Conservation (phyloP, 768 basidiomycete genomes). For the Mycena maculata region DNA sequence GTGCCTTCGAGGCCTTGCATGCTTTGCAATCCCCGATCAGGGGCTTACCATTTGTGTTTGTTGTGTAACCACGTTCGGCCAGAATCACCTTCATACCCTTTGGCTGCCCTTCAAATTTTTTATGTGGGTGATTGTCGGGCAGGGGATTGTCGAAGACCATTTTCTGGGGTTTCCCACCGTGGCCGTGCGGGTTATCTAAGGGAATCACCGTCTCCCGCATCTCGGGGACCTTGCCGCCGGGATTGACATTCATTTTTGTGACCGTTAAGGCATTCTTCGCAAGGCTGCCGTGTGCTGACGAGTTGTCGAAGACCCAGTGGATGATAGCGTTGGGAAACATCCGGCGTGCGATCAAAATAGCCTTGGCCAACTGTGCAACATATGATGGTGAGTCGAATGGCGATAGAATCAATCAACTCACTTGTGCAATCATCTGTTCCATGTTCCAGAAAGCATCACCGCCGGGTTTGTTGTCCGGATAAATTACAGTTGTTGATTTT, state of each 20-base stretch:
- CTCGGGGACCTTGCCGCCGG: slow-evolving; percentile 31
- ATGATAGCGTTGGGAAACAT: slow-evolving; percentile 25
- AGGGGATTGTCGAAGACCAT: slow-evolving; percentile 17
- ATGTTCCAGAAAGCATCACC: too few species aligned
- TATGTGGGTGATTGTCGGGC: slow-evolving; percentile 29
- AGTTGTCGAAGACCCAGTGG: slow-evolving; percentile 36
- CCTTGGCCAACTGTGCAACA: slow-evolving; percentile 8
- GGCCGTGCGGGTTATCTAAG: slow-evolving; percentile 22
- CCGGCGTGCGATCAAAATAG: slow-evolving; percentile 16
- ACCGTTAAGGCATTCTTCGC: slow-evolving; percentile 24
- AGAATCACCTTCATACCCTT: slow-evolving; percentile 35
- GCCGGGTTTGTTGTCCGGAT: too few species aligned
- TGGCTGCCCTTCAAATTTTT: slow-evolving; percentile 26
- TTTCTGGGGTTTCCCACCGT: slow-evolving; percentile 14
- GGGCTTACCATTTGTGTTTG: not conserved
- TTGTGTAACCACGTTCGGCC: slow-evolving; percentile 31
- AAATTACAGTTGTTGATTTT: too few species aligned
- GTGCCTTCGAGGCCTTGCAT: slow-evolving; percentile 16
- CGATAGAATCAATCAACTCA: too few species aligned
- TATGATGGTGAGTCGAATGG: too few species aligned
- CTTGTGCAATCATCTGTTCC: too few species aligned
- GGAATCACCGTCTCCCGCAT: slow-evolving; percentile 36
- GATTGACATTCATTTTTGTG: slow-evolving; percentile 35
- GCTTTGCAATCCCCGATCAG: slow-evolving; percentile 26
- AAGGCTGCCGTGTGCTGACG: slow-evolving; percentile 29